phyloP scores from a whole-genome alignment of 345 rosid species.

The Dovyalis caffra region DNA sequence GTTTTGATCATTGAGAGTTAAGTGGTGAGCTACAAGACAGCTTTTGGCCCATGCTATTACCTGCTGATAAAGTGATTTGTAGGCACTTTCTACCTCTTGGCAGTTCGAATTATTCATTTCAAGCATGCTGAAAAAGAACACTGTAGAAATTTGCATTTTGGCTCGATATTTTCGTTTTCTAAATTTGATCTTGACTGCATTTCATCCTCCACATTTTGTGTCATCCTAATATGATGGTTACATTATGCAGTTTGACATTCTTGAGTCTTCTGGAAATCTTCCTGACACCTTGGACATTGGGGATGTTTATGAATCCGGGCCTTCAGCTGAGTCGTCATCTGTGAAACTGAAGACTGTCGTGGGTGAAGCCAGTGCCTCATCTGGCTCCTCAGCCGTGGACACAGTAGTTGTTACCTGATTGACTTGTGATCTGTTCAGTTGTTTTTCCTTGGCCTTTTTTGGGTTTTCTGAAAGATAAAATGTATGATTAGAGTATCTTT shows the following conservation, averaged over 20 bases:
- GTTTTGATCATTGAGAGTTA: not conserved
- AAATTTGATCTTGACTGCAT: not conserved
- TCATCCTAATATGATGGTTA: conserved; percentile 9
- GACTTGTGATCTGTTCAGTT: conserved; percentile 9
- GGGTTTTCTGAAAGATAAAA: conserved; percentile 29
- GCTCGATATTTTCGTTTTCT: not conserved
- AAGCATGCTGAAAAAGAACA: not conserved
- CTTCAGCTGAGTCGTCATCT: conserved; percentile 33
- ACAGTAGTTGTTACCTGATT: conserved; percentile 34
- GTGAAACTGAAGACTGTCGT: conserved; percentile 52
- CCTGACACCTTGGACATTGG: conserved; percentile 86
- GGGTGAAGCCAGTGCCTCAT: conserved; percentile 49
- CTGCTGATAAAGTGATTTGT: not conserved
- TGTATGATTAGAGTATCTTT: conserved; percentile 26
- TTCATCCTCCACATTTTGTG: not conserved
- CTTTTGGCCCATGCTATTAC: not conserved
- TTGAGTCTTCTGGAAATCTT: conserved; percentile 59
- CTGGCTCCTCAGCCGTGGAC: conserved; percentile 33
- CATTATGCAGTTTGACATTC: conserved; percentile 43
- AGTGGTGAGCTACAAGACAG: not conserved
- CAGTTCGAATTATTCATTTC: not conserved
- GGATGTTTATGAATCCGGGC: conserved; percentile 56
- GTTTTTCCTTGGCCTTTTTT: conserved; percentile 7
- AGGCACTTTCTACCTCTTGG: not conserved
- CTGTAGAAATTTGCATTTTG: not conserved